A percentile compares a stretch with the other conserved stretches of the same genome.
Conservation (phyloP, 129 eudicot genomes). For the Flaveria brownii region DNA sequence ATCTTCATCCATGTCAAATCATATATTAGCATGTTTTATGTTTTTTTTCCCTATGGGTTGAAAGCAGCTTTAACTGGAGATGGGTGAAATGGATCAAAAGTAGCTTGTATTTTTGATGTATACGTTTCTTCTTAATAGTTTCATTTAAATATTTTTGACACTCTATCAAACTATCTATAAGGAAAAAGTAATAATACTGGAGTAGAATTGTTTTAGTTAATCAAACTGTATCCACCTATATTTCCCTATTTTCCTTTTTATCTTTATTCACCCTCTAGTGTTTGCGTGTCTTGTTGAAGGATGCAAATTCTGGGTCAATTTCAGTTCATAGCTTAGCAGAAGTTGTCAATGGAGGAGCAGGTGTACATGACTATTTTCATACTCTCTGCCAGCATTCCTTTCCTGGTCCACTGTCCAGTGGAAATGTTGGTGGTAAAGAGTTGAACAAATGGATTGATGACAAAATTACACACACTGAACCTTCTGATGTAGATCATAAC, state of each 20-base stretch:
- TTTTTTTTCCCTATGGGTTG: neutral
- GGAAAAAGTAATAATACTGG: neutral
- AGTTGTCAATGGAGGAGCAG: conserved; percentile 42
- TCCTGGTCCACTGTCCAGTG: conserved; percentile 39
- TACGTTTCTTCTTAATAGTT: neutral
- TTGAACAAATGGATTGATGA: conserved; percentile 72
- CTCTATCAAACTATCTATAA: neutral
- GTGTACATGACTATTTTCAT: conserved; percentile 29
- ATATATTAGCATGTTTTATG: neutral
- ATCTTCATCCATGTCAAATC: conserved; percentile 1
- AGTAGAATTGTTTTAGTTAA: neutral
- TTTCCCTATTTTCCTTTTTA: neutral
- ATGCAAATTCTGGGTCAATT: conserved; percentile 53
- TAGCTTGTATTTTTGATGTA: neutral
- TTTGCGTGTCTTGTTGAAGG: conserved; percentile 48
- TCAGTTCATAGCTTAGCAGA: conserved; percentile 76
- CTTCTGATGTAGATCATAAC: conserved; percentile 49
- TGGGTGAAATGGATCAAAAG: neutral
- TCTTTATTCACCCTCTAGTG: conserved; percentile 1
- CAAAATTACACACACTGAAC: conserved; percentile 51
- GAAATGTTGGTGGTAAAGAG: conserved; percentile 40
- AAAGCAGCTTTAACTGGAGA: neutral
- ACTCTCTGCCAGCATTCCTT: conserved; percentile 36
- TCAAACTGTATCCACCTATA: conserved; percentile 8
- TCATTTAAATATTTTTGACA: neutral